Base-by-base conservation (phyloP, 768 basidiomycete species). In the Leccinum longicurvipes region DNA sequence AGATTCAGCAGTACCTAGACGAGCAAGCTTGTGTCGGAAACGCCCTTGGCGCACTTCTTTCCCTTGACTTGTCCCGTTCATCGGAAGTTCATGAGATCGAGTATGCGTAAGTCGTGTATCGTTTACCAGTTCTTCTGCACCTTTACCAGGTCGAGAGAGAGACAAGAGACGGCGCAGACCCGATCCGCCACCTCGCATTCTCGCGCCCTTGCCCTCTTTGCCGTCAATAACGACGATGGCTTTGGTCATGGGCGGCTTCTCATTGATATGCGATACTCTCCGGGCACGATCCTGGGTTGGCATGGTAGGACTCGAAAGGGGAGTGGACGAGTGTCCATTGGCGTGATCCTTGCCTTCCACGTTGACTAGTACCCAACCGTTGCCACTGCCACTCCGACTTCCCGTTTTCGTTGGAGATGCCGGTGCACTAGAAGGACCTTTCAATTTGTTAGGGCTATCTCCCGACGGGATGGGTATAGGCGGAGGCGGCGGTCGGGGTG, bases 321-420 rank as follows among this genome's bases (percentile, higher is more conserved):
- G 66, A 45, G 62, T 63, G 15, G 65, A 46, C 8, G 56, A 55
- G 31, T 70, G 66, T 39, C 60, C 64, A 34, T 60, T 62, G 44
- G 50, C 55, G 44, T 70, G 74, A 49, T 69, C 71, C 58, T 72
- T 71, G 28, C 77, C 75, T 56, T 83, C 84, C 15, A 86, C 79
- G 50, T 83, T 86, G 34, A 86, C 81, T 24, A 86, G 72, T 2
- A 86, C 85, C 85, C 85, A 86, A 24, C 85, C 85, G 62, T 82
- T 73, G 15, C 79, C 78, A 44, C 73, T 76, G 41, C 73, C 73
- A 47, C 71, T 72, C 55, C 64, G 60, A 50, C 63, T 65, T 25
- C 65, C 70, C 41, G 73, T 63, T 61, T 74, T 68, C 47, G 64
- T 72, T 32, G 72, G 71, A 29, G 72, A 73, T 12, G 62, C 67